Evolutionary conservation across 495 filamentous ascomycete genomes (phyloP).

Genomic region (Trichoderma gamsii): DNA sequence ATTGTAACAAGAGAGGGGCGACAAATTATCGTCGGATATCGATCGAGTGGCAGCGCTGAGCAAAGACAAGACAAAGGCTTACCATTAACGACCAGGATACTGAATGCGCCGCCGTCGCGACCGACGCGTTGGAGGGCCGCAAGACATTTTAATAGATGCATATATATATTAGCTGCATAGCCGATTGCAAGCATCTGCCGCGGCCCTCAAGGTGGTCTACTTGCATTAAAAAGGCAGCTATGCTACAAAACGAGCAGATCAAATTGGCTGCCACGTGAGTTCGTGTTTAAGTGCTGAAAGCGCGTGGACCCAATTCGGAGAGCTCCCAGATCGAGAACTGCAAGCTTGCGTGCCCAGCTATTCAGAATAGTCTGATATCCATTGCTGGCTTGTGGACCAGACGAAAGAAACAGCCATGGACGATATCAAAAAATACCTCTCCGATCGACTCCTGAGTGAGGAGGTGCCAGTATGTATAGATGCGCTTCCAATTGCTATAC

Average conservation of each 20-base stretch:
- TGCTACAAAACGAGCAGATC: not conserved
- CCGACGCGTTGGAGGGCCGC: not conserved
- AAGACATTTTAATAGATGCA: not conserved
- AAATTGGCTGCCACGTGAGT: slow-evolving; percentile 5
- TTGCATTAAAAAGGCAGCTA: not conserved
- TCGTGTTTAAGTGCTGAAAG: slow-evolving; percentile 13
- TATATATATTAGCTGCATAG: not conserved
- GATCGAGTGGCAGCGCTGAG: not conserved
- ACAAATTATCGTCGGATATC: not conserved
- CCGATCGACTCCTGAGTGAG: slow-evolving; percentile 61
- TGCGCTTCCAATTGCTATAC: slow-evolving; percentile 12
- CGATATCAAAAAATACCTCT: slow-evolving; percentile 59
- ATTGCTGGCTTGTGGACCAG: not conserved
- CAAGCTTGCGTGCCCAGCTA: not conserved
- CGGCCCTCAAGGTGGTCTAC: not conserved
- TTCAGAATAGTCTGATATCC: not conserved
- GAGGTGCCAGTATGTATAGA: slow-evolving; percentile 48
- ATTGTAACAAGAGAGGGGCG: not conserved
- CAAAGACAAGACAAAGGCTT: not conserved
- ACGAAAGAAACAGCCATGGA: slow-evolving; percentile 33
- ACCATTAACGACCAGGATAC: not conserved
- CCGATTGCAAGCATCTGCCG: not conserved
- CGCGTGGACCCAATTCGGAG: not conserved
- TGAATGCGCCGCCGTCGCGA: not conserved
- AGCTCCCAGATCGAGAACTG: slow-evolving; percentile 4